Percentiles rank a stretch among this genome's conserved stretches.
These are phyloP conservation scores for Penicillium sp. DNA, from an alignment of 2,329 filamentous ascomycete species.

Conservation along the genomic window DNA sequence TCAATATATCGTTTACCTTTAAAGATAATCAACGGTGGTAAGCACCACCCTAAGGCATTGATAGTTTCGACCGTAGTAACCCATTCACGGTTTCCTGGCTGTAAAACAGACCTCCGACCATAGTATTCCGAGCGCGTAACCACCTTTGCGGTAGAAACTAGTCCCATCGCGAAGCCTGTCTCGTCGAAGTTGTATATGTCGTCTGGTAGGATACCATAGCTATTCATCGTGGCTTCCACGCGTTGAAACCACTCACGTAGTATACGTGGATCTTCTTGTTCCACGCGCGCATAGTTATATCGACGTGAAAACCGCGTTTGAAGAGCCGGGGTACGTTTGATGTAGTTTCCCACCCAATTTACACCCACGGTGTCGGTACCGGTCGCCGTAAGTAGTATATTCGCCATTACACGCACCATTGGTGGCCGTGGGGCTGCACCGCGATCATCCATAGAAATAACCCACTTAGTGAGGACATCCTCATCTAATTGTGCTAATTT, in stretches of 20 bases:
- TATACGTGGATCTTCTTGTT: not conserved
- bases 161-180: too few species aligned
- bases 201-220: too few species aligned
- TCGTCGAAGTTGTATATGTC: too few species aligned
- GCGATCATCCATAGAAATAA: not conserved
- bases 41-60: not conserved
- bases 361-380: not conserved
- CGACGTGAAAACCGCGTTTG: not conserved
- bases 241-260: not conserved
- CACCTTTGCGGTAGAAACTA: too few species aligned
- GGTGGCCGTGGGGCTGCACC: not conserved
- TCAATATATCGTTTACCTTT: not conserved
- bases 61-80: not conserved
- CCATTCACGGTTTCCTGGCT: not conserved
- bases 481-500: not conserved
- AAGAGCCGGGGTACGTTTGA: not conserved
- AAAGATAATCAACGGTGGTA: not conserved
- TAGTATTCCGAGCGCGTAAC: too few species aligned
- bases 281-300: not conserved
- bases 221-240: not conserved
- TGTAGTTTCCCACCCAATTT: not conserved
- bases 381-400: not conserved
- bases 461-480: not conserved
- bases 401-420: not conserved
- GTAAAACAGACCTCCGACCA: not conserved